A percentile compares a stretch with the other conserved stretches of the same genome.
Evolutionary conservation across 1,284 basidiomycete genomes (phyloP).

Genomic region (Malassezia sympodialis): DNA sequence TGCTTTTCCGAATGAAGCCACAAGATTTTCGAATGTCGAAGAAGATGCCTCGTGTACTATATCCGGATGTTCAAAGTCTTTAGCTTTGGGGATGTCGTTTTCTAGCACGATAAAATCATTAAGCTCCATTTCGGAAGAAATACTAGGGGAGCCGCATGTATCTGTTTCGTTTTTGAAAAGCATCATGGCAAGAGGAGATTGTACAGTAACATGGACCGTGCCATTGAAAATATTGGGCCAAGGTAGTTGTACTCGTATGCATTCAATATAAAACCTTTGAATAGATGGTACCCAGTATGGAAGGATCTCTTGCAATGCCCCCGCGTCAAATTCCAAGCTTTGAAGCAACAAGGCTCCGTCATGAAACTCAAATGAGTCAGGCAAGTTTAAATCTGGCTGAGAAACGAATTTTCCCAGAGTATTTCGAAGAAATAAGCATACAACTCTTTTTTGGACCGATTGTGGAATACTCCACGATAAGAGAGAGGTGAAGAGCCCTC

Average conservation of each 20-base stretch:
- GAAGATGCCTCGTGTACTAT: not conserved
- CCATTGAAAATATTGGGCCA: constrained; percentile 1
- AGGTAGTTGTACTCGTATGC: not conserved
- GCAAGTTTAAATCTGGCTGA: not conserved
- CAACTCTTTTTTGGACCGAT: not conserved
- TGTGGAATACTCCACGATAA: not conserved
- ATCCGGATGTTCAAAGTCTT: not conserved
- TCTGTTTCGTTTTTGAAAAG: not conserved
- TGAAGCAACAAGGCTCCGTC: not conserved
- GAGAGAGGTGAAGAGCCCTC: not conserved
- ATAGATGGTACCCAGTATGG: not conserved
- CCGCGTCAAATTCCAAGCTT: not conserved
- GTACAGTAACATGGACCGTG: not conserved
- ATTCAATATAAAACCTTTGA: not conserved
- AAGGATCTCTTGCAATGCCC: not conserved
- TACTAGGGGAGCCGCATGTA: not conserved
- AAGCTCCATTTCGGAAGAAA: not conserved
- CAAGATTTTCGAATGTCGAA: not conserved
- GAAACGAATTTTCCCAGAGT: not conserved
- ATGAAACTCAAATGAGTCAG: not conserved
- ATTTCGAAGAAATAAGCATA: not conserved
- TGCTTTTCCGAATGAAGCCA: not conserved
- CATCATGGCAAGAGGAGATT: not conserved
- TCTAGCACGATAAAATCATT: not conserved
- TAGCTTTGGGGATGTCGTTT: not conserved